Percentiles rank a stretch among this genome's conserved stretches.
Evolutionary conservation across 2,329 filamentous ascomycete species (phyloP).

Genomic region (Teratosphaeria destructans): DNA sequence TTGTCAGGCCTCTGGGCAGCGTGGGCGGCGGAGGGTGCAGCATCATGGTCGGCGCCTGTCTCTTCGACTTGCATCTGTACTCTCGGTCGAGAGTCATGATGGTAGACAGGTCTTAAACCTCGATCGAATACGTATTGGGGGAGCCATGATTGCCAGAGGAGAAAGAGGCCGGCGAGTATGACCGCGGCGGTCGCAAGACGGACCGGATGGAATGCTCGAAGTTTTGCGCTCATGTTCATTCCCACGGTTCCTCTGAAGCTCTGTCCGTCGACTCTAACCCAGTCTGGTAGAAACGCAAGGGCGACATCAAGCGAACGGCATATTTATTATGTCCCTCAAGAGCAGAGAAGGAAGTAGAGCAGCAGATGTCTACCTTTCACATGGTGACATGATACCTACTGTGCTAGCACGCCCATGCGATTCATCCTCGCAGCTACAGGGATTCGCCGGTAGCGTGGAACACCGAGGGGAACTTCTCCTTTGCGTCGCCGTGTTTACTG

Average conservation of each 20-base stretch:
- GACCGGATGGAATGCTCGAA: not conserved
- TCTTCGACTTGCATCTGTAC: not conserved
- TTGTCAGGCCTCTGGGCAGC: not conserved
- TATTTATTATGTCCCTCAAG: not conserved
- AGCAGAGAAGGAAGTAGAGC: not conserved
- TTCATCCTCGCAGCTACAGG: not conserved
- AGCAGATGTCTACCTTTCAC: not conserved
- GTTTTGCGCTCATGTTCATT: not conserved
- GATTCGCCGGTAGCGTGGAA: not conserved
- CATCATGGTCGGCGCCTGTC: not conserved
- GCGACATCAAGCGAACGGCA: not conserved
- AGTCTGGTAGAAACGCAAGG: not conserved
- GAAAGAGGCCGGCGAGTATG: slow-evolving; percentile 1
- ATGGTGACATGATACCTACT: not conserved
- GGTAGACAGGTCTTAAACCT: not conserved
- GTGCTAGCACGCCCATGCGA: not conserved
- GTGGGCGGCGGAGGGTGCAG: not conserved
- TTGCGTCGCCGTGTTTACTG: not conserved
- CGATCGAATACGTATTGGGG: not conserved
- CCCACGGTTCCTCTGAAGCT: not conserved
- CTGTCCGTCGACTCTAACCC: not conserved
- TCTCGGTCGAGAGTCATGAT: not conserved
- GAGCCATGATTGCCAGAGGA: slow-evolving; percentile 1
- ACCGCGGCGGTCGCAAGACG: slow-evolving; percentile 1
- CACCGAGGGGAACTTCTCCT: not conserved